Evolutionary conservation across 352 stramenopile species (phyloP).

Genomic region (Phytophthora lateralis): DNA sequence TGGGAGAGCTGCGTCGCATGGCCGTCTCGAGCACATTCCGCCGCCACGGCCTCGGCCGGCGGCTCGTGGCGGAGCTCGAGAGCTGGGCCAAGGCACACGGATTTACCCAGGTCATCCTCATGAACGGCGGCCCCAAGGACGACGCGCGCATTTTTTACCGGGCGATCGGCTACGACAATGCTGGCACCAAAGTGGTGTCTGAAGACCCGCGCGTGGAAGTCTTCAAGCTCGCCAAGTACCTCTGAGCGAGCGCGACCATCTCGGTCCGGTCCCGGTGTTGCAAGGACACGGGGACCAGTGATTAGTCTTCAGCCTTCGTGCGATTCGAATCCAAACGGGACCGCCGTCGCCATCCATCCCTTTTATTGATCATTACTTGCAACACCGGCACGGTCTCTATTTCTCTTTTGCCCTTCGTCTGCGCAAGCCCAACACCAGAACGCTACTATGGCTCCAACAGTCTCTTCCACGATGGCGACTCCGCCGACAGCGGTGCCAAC

Average conservation of each 20-base stretch:
- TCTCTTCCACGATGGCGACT: conserved; percentile 5
- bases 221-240: conserved; percentile 44
- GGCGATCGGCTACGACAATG: conserved; percentile 36
- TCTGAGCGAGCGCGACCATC: conserved; percentile 14
- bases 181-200: conserved; percentile 32
- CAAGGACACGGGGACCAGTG: conserved; percentile 2
- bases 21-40: conserved; percentile 42
- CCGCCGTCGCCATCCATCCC: not conserved
- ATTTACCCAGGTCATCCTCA: conserved; percentile 39
- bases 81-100: conserved; percentile 38
- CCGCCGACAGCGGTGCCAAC: not conserved
- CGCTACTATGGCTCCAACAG: conserved; percentile 13
- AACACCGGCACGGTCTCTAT: conserved; percentile 14
- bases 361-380: conserved; percentile 8
- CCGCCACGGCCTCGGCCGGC: conserved; percentile 42
- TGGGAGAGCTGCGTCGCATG: conserved; percentile 54
- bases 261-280: not conserved
- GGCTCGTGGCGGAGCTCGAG: conserved; percentile 48
- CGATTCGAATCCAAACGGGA: conserved; percentile 5
- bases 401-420: conserved; percentile 15
- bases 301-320: not conserved
- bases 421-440: conserved; percentile 4
- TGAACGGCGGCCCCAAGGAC: conserved; percentile 44
- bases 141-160: conserved; percentile 44
- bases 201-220: conserved; percentile 38